phyloP scores from a whole-genome alignment of 225 moss, liverwort and hornwort species.

The Anthoceros angustus region DNA sequence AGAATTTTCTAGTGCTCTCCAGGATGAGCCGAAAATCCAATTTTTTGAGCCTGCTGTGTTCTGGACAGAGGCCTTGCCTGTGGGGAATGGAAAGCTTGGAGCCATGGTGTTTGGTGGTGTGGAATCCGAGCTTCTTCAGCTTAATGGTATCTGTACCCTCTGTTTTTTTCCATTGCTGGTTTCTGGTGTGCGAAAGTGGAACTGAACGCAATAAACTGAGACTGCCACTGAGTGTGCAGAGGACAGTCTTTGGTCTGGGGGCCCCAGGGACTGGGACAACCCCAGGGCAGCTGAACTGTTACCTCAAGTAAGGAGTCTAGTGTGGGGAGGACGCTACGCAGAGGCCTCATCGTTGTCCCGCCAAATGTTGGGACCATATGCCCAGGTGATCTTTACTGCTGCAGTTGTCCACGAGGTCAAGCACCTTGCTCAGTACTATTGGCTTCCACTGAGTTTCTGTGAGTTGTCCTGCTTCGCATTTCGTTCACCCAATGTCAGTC shows the following conservation, averaged over 20 bases:
- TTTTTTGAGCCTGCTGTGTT: constrained; percentile 55
- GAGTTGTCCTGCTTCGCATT: neutral
- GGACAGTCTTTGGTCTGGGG: constrained; percentile 86
- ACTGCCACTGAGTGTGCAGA: constrained; percentile 26
- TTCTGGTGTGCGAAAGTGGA: neutral
- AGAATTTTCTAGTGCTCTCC: neutral
- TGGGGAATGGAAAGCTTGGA: constrained; percentile 83
- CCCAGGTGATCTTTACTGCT: constrained; percentile 37
- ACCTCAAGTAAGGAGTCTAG: constrained; percentile 58
- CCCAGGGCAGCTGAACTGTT: constrained; percentile 34
- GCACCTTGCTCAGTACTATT: no score
- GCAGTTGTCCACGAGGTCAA: no score
- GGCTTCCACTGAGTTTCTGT: neutral
- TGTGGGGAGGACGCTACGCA: constrained; percentile 46
- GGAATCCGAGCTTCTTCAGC: constrained; percentile 57
- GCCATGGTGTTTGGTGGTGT: constrained; percentile 88
- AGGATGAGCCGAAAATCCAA: constrained; percentile 37
- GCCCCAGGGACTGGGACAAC: constrained; percentile 87
- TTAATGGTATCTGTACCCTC: constrained; percentile 36
- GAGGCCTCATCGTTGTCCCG: constrained; percentile 45
- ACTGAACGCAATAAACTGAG: neutral
- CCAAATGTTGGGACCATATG: constrained; percentile 76
- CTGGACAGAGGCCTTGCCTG: constrained; percentile 78
- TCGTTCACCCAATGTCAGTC: neutral
- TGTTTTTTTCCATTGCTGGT: neutral